phyloP scores from a whole-genome alignment of 2,329 filamentous ascomycete species.

The Polytolypa hystricis region DNA sequence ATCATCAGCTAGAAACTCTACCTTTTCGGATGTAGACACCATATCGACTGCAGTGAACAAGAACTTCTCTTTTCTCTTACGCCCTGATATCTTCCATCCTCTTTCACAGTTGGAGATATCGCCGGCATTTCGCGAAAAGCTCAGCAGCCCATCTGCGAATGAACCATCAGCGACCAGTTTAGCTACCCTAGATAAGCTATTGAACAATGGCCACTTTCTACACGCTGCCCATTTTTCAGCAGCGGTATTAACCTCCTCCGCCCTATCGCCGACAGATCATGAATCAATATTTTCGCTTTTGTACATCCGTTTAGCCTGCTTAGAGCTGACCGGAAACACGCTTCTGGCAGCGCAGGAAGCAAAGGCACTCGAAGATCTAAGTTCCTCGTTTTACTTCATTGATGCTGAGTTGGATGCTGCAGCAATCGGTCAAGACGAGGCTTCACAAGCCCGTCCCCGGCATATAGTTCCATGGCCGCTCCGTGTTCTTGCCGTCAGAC shows the following conservation, averaged over 20 bases:
- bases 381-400: conserved; percentile 43
- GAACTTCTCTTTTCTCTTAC: conserved; percentile 71
- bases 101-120: conserved; percentile 53
- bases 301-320: conserved; percentile 69
- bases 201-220: conserved; percentile 66
- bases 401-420: conserved; percentile 19
- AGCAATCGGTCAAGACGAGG: conserved; percentile 48
- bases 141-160: conserved; percentile 51
- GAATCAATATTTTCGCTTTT: conserved; percentile 62
- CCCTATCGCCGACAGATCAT: conserved; percentile 41
- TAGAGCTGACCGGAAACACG: conserved; percentile 66
- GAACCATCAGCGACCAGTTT: conserved; percentile 39
- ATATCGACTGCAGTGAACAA: conserved; percentile 28
- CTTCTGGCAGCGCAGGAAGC: conserved; percentile 56
- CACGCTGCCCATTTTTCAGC: conserved; percentile 51
- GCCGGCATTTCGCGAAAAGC: conserved; percentile 56
- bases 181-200: conserved; percentile 48
- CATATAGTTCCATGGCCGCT: conserved; percentile 81
- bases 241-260: conserved; percentile 31
- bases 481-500: conserved; percentile 66
- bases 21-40: conserved; percentile 1
- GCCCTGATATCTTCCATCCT: conserved; percentile 72
- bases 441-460: conserved; percentile 37
- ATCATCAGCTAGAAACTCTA: neutral
- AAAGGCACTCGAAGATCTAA: conserved; percentile 51